Conservation (phyloP, 1,284 basidiomycete species). For the Ustilago hordei region DNA sequence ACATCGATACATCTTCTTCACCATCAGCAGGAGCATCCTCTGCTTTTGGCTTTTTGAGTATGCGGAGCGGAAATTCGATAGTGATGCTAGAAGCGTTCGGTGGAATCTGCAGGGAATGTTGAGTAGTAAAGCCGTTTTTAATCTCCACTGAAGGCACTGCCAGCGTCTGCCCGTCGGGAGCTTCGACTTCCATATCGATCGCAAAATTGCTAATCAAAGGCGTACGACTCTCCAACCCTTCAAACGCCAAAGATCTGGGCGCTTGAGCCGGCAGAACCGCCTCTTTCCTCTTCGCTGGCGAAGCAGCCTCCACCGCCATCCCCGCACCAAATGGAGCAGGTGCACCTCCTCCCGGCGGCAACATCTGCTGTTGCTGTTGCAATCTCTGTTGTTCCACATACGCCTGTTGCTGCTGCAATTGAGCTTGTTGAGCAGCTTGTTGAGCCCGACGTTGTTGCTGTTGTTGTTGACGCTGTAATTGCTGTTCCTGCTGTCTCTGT, state of each 20-base stretch:
- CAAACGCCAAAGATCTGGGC: constrained; percentile 11
- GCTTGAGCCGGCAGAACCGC: constrained; percentile 25
- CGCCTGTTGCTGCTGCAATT: constrained; percentile 31
- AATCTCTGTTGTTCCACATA: constrained; percentile 24
- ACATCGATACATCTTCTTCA: constrained; percentile 20
- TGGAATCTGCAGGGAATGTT: constrained; percentile 48
- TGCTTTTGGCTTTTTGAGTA: constrained; percentile 19
- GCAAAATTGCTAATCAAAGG: constrained; percentile 37
- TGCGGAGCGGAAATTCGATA: constrained; percentile 36
- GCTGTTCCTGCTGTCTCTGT: constrained; percentile 20
- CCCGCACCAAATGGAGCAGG: constrained; percentile 23
- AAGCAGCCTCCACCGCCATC: constrained; percentile 7
- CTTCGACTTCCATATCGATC: constrained; percentile 43
- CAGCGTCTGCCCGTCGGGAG: constrained; percentile 22
- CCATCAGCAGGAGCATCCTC: constrained; percentile 3
- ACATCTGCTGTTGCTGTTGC: constrained; percentile 27
- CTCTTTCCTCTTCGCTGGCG: constrained; percentile 38
- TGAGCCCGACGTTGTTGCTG: constrained; percentile 21
- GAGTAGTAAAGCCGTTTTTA: constrained; percentile 33
- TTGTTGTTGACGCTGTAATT: constrained; percentile 28
- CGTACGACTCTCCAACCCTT: constrained; percentile 33
- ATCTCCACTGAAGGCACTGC: constrained; percentile 24
- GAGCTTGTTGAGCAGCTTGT: constrained; percentile 20
- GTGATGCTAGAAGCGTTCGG: constrained; percentile 35
- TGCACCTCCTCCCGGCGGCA: constrained; percentile 8